Percentiles rank a stretch among this genome's conserved stretches.
phyloP scores from a whole-genome alignment of 306 rosid species.

The Pterocarpus macrocarpus region DNA sequence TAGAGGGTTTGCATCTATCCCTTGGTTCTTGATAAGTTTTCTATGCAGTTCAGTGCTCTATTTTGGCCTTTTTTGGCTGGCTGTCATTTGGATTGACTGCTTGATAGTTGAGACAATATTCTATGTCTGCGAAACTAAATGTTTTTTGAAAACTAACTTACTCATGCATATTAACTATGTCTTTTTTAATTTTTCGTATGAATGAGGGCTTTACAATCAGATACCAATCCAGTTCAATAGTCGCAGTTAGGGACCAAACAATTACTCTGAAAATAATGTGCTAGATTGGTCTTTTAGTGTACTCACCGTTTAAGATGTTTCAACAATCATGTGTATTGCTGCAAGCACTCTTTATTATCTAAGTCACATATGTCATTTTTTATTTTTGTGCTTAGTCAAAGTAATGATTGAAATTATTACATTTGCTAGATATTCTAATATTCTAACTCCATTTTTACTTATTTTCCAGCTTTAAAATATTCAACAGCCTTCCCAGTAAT shows the following conservation, averaged over 20 bases:
- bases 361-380: not conserved
- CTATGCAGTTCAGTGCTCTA: not conserved
- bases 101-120: not conserved
- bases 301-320: too few species aligned
- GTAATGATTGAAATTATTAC: not conserved
- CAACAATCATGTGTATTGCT: not conserved
- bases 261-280: too few species aligned
- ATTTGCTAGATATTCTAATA: conserved; percentile 13
- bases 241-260: too few species aligned
- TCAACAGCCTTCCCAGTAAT: conserved; percentile 96
- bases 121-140: not conserved
- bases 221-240: too few species aligned
- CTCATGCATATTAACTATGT: not conserved
- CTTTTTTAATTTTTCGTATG: not conserved
- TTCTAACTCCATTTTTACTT: conserved; percentile 55
- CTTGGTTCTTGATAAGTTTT: not conserved
- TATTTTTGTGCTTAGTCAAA: conserved; percentile 16
- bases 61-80: conserved; percentile 4
- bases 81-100: not conserved
- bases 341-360: conserved; percentile 3
- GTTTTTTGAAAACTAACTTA: not conserved
- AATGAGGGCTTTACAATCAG: too few species aligned
- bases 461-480: conserved; percentile 88
- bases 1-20: not conserved
- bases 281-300: too few species aligned